Conservation (phyloP, 2,329 filamentous ascomycete genomes). For the Aspergillus sojae region DNA sequence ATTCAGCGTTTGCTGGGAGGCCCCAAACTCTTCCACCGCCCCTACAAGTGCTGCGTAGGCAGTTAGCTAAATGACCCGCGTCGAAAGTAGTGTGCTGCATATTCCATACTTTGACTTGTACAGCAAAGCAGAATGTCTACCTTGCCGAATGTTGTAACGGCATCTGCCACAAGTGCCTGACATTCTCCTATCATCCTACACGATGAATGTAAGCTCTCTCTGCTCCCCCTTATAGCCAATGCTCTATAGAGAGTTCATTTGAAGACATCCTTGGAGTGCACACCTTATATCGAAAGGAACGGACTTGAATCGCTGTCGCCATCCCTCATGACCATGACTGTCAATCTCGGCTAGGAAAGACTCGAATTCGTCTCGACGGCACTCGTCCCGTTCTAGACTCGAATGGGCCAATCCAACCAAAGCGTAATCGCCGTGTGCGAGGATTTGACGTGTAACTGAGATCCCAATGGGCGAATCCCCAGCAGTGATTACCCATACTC, state of each 20-base stretch:
- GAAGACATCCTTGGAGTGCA: conserved; percentile 9
- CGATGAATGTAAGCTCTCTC: conserved; percentile 16
- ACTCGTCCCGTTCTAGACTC: conserved; percentile 74
- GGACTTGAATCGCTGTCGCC: conserved; percentile 74
- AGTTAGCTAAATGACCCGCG: conserved; percentile 13
- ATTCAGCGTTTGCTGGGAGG: conserved; percentile 70
- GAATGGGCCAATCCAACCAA: conserved; percentile 78
- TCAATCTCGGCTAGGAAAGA: conserved; percentile 68
- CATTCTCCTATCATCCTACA: conserved; percentile 67
- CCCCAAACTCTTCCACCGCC: conserved; percentile 85
- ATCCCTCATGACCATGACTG: conserved; percentile 69
- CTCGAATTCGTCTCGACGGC: conserved; percentile 76
- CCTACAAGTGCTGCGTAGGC: conserved; percentile 71
- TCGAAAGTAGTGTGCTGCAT: background rate
- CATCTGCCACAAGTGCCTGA: conserved; percentile 83
- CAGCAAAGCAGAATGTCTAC: conserved; percentile 91
- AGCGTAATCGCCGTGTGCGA: conserved; percentile 90
- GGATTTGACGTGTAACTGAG: conserved; percentile 75
- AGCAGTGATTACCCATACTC: conserved; percentile 91
- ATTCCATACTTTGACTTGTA: conserved; percentile 73
- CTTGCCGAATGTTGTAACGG: conserved; percentile 78
- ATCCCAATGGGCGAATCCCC: conserved; percentile 84
- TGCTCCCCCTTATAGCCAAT: background rate
- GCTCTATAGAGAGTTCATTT: background rate
- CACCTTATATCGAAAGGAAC: conserved; percentile 62